Base-by-base conservation (phyloP, 371 early-diverging fungal genomes). In the Circinella minor region DNA sequence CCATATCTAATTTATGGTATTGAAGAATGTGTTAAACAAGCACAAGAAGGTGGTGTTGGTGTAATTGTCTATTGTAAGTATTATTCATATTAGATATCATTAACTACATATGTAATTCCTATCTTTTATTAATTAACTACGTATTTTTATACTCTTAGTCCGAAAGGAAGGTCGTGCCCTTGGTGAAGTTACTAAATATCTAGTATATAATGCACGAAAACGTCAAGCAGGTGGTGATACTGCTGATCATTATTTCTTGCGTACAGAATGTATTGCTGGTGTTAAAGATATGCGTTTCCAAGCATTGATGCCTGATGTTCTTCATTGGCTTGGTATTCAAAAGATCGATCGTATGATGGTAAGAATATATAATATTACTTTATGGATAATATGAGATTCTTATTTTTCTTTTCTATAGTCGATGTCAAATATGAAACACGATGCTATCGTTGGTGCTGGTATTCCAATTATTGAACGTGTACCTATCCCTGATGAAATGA, bases 281-380 rank as follows among this genome's bases (percentile, higher is more conserved):
- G 98, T 98, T 59, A 96, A 97, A 83, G 98, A 98, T 74, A 95
- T 96, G 95, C 87, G 98, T 17, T 98, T 97, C 93, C 98, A 98
- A 76, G 97, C 97, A 5, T 79, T 96, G 68, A 98, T 98, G 98
- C 98, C 98, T 15, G 98, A 98, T 78, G 95, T 96, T 5, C 81
- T 98, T 74, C 98, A 98, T 72, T 98, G 98, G 98, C 81, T 98
- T 34, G 97, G 98, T 36, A 94, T 98, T 72, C 88, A 90, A 70
- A 96, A 95, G 79, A 96, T 98, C 79, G 98, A 98, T 76, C 86
- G 93, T 47, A 93, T 98, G 89, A 96, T 97, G 82, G 85, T 82
- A 82, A 74, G 71, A 36, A 3, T 7, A 65, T 6, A 17, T 5
- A 60, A 46, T 36, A n/a, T 27, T 43, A 36, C 57, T 6, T 55